phyloP scores from a whole-genome alignment of 2,329 filamentous ascomycete genomes.

The Diplodia sapinea region DNA sequence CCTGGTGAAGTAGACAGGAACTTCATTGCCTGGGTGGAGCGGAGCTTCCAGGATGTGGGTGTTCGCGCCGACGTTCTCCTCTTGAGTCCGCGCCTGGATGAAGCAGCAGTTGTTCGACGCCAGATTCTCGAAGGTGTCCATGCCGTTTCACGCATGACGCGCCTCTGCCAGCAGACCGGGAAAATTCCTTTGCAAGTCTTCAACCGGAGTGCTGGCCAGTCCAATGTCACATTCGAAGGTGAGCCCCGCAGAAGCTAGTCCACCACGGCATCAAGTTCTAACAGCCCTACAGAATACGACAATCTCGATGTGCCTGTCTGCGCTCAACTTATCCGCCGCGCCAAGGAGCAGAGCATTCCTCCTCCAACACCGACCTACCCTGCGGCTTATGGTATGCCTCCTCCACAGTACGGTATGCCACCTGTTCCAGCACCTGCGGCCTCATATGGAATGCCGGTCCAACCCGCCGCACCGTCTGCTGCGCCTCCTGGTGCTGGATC shows the following conservation, averaged over 20 bases:
- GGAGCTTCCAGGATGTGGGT: slow-evolving; percentile 72
- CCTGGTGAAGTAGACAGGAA: slow-evolving; percentile 62
- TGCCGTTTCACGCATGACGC: slow-evolving; percentile 65
- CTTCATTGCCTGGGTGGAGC: slow-evolving; percentile 83
- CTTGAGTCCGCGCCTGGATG: slow-evolving; percentile 75
- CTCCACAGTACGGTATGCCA: slow-evolving; percentile 37
- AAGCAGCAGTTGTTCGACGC: slow-evolving; percentile 78
- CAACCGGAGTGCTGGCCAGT: slow-evolving; percentile 74
- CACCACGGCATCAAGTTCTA: slow-evolving; percentile 33
- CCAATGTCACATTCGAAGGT: slow-evolving; percentile 80
- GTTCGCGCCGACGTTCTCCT: slow-evolving; percentile 81
- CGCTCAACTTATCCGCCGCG: slow-evolving; percentile 78
- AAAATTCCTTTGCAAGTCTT: slow-evolving; percentile 86
- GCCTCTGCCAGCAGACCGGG: slow-evolving; percentile 59
- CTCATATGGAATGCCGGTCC: slow-evolving; percentile 44
- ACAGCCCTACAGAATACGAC: slow-evolving; percentile 68
- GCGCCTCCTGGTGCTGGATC: slow-evolving; percentile 34
- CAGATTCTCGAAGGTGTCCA: slow-evolving; percentile 89
- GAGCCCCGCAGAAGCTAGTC: slow-evolving; percentile 36
- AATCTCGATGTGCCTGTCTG: slow-evolving; percentile 79
- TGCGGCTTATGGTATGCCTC: slow-evolving; percentile 40
- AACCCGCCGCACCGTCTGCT: slow-evolving; percentile 37
- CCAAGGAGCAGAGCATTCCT: slow-evolving; percentile 58
- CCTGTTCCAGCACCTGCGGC: slow-evolving; percentile 38
- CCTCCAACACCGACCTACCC: slow-evolving; percentile 41